Percentiles rank a stretch among this genome's conserved stretches.
These are phyloP conservation scores for Populus hybrid DNA, from an alignment of 441 rosid species.

Conservation along the genomic window DNA sequence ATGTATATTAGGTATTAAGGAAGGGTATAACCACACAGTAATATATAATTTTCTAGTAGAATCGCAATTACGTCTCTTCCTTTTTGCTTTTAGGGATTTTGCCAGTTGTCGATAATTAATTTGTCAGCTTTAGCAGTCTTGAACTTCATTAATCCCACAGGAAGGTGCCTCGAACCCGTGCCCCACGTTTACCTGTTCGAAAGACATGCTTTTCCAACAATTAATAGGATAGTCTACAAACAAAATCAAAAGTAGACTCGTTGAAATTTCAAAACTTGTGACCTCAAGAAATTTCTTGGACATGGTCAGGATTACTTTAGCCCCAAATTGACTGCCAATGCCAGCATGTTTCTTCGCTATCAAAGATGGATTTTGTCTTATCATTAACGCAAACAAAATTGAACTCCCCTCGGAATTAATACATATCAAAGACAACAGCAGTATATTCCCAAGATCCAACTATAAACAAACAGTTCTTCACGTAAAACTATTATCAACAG, in stretches of 20 bases:
- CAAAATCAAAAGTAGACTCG: conserved; percentile 15
- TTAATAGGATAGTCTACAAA: neutral
- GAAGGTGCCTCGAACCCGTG: conserved; percentile 16
- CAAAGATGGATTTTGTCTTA: conserved; percentile 13
- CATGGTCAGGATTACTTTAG: neutral
- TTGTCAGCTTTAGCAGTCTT: neutral
- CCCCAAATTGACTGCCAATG: conserved; percentile 10
- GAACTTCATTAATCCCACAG: neutral
- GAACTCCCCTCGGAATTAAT: neutral
- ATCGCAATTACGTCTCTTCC: neutral
- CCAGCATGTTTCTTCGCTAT: conserved; percentile 17
- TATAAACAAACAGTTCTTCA: neutral
- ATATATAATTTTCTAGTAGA: neutral
- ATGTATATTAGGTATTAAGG: neutral
- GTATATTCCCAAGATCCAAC: neutral
- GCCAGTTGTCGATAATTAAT: neutral
- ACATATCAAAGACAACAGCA: neutral
- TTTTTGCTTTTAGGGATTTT: neutral
- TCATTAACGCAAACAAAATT: neutral
- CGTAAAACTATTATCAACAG: neutral
- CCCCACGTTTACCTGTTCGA: conserved; percentile 1
- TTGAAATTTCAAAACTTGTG: conserved; percentile 1
- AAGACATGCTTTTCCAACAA: neutral
- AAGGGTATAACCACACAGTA: neutral
- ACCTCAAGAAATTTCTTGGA: conserved; percentile 23